Evolutionary conservation across 1,139 yeast genomes (phyloP).

Genomic region (Pichiaceae sp.): DNA sequence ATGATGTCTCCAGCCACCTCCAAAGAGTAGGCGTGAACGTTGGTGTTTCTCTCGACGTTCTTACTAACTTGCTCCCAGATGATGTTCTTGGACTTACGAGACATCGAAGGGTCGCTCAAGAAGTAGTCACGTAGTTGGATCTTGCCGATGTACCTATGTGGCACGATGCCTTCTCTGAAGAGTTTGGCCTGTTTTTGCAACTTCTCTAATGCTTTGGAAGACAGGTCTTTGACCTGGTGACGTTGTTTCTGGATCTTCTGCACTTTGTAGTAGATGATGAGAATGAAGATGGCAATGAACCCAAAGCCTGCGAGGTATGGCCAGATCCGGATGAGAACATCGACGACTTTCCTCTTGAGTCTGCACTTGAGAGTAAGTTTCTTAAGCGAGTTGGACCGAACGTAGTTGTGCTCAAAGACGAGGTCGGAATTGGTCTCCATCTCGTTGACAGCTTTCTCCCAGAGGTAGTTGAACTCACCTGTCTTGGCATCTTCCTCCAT

Average conservation of each 20-base stretch:
- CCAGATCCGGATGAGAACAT: conserved; percentile 39
- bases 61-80: conserved; percentile 59
- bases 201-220: conserved; percentile 37
- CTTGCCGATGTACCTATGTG: conserved; percentile 52
- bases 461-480: conserved; percentile 24
- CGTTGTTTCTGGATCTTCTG: conserved; percentile 22
- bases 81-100: conserved; percentile 37
- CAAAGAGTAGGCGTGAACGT: conserved; percentile 48
- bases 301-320: conserved; percentile 27
- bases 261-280: conserved; percentile 21
- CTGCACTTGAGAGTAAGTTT: conserved; percentile 57
- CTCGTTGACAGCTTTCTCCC: conserved; percentile 14
- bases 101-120: conserved; percentile 27
- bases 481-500: conserved; percentile 15
- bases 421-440: conserved; percentile 5
- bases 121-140: conserved; percentile 73
- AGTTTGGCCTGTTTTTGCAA: conserved; percentile 32
- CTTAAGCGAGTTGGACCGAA: conserved; percentile 69
- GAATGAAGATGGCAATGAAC: conserved; percentile 17
- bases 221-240: conserved; percentile 29
- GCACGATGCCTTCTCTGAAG: conserved; percentile 27
- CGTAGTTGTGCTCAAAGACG: conserved; percentile 31
- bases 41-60: conserved; percentile 58
- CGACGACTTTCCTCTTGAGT: conserved; percentile 44
- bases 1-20: conserved; percentile 83